A percentile compares a stretch with the other conserved stretches of the same genome.
These are phyloP conservation scores for Seiridium unicorne DNA, from an alignment of 2,329 filamentous ascomycete genomes.

Conservation along the genomic window DNA sequence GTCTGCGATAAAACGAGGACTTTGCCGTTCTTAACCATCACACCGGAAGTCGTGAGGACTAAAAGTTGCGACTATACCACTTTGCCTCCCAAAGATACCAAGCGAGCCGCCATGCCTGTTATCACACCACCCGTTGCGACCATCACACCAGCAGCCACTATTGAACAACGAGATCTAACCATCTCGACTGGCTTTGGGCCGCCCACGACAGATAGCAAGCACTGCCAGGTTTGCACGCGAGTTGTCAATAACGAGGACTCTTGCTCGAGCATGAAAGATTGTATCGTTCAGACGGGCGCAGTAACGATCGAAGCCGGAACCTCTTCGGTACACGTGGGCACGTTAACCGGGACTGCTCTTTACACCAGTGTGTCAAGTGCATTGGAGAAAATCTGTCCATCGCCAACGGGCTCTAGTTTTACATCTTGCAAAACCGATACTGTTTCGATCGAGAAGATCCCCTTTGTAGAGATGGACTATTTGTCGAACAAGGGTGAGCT, in stretches of 20 bases:
- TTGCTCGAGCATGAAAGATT: conserved; percentile 9
- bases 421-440: conserved; percentile 9
- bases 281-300: conserved; percentile 8
- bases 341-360: conserved; percentile 6
- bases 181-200: conserved; percentile 8
- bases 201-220: conserved; percentile 7
- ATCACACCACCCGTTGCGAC: background rate
- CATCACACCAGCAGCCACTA: conserved; percentile 5
- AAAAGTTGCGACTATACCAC: conserved; percentile 10
- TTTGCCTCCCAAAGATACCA: conserved; percentile 9
- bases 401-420: conserved; percentile 3
- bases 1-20: conserved; percentile 10
- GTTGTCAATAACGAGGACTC: conserved; percentile 12
- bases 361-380: conserved; percentile 11
- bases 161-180: conserved; percentile 16
- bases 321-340: conserved; percentile 12
- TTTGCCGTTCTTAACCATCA: conserved; percentile 10
- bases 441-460: conserved; percentile 5
- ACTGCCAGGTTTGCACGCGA: conserved; percentile 8
- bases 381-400: conserved; percentile 10
- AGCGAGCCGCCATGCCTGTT: conserved; percentile 2
- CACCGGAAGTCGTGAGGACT: conserved; percentile 5
- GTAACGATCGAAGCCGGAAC: conserved; percentile 12
- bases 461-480: background rate
- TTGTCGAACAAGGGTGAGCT: conserved; percentile 9